Evolutionary conservation across 257 asterid genomes (phyloP).

Genomic region (Capsicum baccatum): DNA sequence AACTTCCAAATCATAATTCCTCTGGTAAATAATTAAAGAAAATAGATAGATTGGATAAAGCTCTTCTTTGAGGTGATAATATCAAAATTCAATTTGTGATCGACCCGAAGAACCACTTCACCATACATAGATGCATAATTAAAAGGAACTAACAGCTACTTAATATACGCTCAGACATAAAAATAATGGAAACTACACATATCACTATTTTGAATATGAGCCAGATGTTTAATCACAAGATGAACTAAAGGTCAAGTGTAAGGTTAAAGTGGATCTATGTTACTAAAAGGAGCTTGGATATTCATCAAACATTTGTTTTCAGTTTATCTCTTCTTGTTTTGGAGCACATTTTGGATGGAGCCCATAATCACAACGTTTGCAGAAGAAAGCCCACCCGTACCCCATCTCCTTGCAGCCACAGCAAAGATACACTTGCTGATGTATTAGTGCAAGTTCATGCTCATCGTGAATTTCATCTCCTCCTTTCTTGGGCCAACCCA

Average conservation of each 20-base stretch:
- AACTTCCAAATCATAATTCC: no score
- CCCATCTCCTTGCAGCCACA: conserved; percentile 45
- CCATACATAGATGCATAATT: background rate
- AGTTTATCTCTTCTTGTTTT: conserved; percentile 32
- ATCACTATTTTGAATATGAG: background rate
- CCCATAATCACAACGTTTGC: conserved; percentile 38
- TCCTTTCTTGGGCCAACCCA: conserved; percentile 43
- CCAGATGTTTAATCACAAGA: background rate
- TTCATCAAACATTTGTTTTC: background rate
- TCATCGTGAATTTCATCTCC: conserved; percentile 38
- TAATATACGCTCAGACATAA: background rate
- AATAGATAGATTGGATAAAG: no score
- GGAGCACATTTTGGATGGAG: conserved; percentile 51
- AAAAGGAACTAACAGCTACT: background rate
- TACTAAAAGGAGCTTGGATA: background rate
- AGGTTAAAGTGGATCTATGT: background rate
- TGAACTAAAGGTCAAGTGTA: background rate
- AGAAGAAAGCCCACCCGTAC: conserved; percentile 44
- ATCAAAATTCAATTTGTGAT: background rate
- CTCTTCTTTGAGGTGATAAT: no score
- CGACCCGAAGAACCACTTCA: background rate
- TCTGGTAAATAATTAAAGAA: no score
- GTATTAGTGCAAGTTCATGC: conserved; percentile 35
- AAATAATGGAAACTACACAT: background rate
- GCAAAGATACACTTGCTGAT: conserved; percentile 36